Evolutionary conservation across 192 early-diverging fungal species (phyloP).

Genomic region (Gonapodya sp.): DNA sequence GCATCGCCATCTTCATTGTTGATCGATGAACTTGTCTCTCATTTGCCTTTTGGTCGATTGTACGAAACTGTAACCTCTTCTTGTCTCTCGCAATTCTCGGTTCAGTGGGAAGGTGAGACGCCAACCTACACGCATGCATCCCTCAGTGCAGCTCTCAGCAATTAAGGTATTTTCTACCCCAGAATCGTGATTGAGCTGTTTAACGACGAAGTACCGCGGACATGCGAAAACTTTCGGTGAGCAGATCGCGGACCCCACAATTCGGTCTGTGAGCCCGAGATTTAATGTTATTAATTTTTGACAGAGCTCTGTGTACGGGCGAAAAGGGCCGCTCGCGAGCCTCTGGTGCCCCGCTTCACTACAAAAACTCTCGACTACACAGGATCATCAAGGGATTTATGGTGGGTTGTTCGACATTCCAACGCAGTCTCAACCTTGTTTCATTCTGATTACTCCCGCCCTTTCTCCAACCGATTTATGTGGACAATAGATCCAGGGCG

Average conservation of each 20-base stretch:
- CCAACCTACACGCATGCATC: too few relatives aligned
- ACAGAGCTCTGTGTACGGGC: slow-evolving; percentile 13
- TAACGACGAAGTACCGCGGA: background rate
- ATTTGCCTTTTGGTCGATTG: too few relatives aligned
- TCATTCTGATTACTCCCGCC: background rate
- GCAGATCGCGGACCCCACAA: background rate
- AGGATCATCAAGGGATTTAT: slow-evolving; percentile 87
- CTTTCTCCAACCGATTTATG: background rate
- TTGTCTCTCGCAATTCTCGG: background rate
- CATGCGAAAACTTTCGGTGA: background rate
- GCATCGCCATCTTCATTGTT: background rate
- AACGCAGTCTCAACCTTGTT: background rate
- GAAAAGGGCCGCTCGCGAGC: slow-evolving; percentile 51
- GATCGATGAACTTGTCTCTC: too few relatives aligned
- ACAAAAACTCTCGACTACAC: slow-evolving; percentile 58
- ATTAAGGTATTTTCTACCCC: background rate
- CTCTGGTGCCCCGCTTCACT: slow-evolving; percentile 64
- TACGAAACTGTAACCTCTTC: too few relatives aligned
- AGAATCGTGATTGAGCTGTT: slow-evolving; percentile 2
- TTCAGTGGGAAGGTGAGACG: background rate
- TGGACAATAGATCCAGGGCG: slow-evolving; percentile 64
- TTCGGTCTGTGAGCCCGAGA: background rate
- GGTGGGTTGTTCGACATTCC: slow-evolving; percentile 25
- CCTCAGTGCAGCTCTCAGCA: background rate
- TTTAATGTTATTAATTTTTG: background rate